Base-by-base conservation (phyloP, 2,329 filamentous ascomycete species). In the Tolypocladium ophioglossoides region DNA sequence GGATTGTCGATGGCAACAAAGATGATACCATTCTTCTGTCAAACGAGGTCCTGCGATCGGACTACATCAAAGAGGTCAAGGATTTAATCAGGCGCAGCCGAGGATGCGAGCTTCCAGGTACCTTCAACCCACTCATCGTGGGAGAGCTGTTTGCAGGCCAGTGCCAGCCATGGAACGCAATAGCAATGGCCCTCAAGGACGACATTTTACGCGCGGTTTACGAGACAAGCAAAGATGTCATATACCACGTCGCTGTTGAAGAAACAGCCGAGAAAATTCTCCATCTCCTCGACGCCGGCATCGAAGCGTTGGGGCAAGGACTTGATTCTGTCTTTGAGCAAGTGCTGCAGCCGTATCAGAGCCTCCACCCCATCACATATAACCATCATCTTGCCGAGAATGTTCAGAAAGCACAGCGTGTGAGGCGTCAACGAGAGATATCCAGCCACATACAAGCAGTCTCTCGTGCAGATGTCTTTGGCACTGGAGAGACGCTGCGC, bases 101-200 rank as follows among this genome's bases (percentile, higher is more conserved):
- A n/a, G 66, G 65, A 2, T 67, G 75, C 6, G 84, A 87, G 61
- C 66, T 87, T 0, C 79, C 80, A 0, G 81, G 83, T 0, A 80
- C 72, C 0, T 85, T 82, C 64, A 84, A 84, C 56, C 77, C 83
- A 0, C 63, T 81, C 52, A 68, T 86, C 11, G 73, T 87, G 0
- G 69, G 70, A 0, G 77, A 85, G 24, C 63, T 88, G 0, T 87
- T 87, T 61, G 68, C 68, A 22, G 75, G 84, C 48, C 82, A 87
- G 55, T 82, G 76, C 0, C 53, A 59, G 8, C 76, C 75, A 0
- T 87, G 82, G 84, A 64, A 72, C 44, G 34, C 54, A 0, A 71
- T 81, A 30, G 78, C 76, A 0, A 40, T 6, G 9, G 38, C 41
- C 2, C 53, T 54, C 10, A 50, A 56, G 30, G 27, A 47, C 1